These are phyloP conservation scores for Penicillium verhagenii DNA, from an alignment of 495 filamentous ascomycete species.

Conservation along the genomic window DNA sequence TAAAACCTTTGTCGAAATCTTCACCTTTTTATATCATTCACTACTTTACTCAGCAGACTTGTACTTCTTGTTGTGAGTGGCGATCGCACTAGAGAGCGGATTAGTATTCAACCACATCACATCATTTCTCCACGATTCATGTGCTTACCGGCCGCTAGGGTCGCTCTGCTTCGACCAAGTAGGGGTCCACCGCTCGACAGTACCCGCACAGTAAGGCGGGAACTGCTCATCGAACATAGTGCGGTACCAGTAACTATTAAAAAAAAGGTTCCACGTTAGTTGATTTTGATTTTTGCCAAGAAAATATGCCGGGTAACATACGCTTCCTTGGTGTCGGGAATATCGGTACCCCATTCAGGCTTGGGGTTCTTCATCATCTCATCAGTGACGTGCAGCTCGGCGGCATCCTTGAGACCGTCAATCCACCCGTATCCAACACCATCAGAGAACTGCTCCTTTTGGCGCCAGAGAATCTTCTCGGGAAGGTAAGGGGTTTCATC, in stretches of 20 bases:
- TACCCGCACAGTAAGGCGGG: conserved; percentile 83
- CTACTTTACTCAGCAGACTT: conserved; percentile 30
- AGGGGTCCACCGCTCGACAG: conserved; percentile 96
- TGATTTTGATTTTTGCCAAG: not conserved
- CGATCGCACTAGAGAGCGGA: conserved; percentile 56
- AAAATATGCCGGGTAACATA: conserved; percentile 42
- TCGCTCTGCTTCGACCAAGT: conserved; percentile 96
- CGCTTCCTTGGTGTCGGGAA: conserved; percentile 96
- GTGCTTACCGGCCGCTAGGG: conserved; percentile 81
- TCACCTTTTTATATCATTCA: not conserved
- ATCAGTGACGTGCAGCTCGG: conserved; percentile 82
- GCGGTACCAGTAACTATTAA: conserved; percentile 86
- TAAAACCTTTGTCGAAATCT: not conserved
- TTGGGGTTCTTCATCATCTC: conserved; percentile 98
- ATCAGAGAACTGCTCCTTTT: conserved; percentile 99
- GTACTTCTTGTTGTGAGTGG: conserved; percentile 69
- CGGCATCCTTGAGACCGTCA: conserved; percentile 91
- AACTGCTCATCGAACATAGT: conserved; percentile 98
- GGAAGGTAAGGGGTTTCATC: conserved; percentile 79
- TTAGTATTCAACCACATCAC: conserved; percentile 18
- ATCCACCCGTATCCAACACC: conserved; percentile 99
- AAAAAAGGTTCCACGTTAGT: conserved; percentile 27
- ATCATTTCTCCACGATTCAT: not conserved
- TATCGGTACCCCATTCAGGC: conserved; percentile 87
- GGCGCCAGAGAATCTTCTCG: conserved; percentile 91